Evolutionary conservation across 306 rosid species (phyloP).

Genomic region (Prunus kanzakura): DNA sequence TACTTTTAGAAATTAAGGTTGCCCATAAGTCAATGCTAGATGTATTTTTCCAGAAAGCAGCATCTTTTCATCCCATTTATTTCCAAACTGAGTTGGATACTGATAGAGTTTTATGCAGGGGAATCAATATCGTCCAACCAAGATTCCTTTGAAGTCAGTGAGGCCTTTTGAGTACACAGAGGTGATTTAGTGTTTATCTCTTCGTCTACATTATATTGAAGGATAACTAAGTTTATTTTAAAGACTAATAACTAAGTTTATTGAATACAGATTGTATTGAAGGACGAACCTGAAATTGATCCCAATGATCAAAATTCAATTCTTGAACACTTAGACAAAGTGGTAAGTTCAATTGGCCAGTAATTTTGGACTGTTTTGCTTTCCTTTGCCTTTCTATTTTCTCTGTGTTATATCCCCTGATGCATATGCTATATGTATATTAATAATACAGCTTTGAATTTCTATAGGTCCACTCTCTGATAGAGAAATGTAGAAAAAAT

Average conservation of each 20-base stretch:
- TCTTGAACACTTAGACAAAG: conserved; percentile 88
- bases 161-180: conserved; percentile 94
- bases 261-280: conserved; percentile 64
- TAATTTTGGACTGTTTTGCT: background rate
- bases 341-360: conserved; percentile 44
- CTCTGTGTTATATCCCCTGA: background rate
- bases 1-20: conserved; percentile 96
- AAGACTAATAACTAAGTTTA: conserved; percentile 26
- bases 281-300: conserved; percentile 83
- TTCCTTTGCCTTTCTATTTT: background rate
- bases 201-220: background rate
- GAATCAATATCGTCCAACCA: conserved; percentile 95
- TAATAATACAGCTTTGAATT: conserved; percentile 17
- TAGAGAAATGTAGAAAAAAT: conserved; percentile 67
- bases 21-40: conserved; percentile 18
- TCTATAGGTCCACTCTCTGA: conserved; percentile 64
- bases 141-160: conserved; percentile 86
- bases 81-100: conserved; percentile 14
- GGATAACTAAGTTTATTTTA: conserved; percentile 26
- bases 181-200: conserved; percentile 43
- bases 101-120: conserved; percentile 53
- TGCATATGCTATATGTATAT: background rate
- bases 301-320: conserved; percentile 86
- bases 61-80: conserved; percentile 1
- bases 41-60: conserved; percentile 16